Evolutionary conservation across 2,329 filamentous ascomycete species (phyloP), one percentile per base, ranked within the genome.

Genomic region (Talaromyces sp.): DNA sequence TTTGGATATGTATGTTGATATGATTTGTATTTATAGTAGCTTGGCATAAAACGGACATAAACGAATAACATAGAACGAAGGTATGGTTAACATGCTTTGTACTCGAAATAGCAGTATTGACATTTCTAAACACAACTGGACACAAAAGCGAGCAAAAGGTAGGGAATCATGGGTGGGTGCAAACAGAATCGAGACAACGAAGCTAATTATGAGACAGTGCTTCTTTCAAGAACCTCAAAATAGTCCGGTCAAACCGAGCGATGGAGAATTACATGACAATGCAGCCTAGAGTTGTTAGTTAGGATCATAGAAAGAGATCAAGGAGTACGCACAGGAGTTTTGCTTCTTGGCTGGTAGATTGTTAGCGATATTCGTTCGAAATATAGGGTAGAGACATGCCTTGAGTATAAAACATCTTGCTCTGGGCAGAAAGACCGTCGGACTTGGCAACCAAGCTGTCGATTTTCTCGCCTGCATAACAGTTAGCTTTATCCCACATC

Each of bases 351-450:
- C 84, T 89, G 81, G 77, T 82, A 83, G 85, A 62, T 19, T 61
- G 31, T 67, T 61, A 67, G 65, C 40, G 17, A 31, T 63, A 31
- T 19, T 36, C 63, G 62, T 34, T 29, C 36, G 3, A 31, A n/a
- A 25, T 27, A 34, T 2, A 54, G 11, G 2, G 29, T 58, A 36
- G 38, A 13, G 22, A 65, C 61, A 38, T 53, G 67, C 90, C 79
- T 63, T 86, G 84, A 49, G 85, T 92, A 79, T 98, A 98, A 79
- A 99, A 99, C 90, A 96, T 94, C 86, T 97, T 98, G 82, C 92
- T 97, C 84, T 95, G 91, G 59, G 88, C 87, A 79, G 92, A 96
- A 74, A 99, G 80, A 13, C 89, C 92, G 72, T 97, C 92, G 74
- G 92, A 96, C 87, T 98, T 98, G 69, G 89, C 89, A 54, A 98